phyloP scores from a whole-genome alignment of 2,329 filamentous ascomycete species.

The Penicillium griseofulvum region DNA sequence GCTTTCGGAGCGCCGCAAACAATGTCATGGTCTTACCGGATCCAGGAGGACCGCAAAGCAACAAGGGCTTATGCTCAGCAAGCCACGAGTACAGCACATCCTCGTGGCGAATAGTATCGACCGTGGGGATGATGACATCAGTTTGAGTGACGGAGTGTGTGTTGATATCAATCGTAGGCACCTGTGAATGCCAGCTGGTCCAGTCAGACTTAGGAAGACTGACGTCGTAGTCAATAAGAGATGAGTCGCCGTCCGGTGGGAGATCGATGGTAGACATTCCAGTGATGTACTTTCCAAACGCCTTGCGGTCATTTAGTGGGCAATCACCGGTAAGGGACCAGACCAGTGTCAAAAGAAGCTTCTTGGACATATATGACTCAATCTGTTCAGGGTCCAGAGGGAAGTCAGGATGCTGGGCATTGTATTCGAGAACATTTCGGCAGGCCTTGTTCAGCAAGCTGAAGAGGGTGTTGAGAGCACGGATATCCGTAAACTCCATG shows the following conservation, averaged over 20 bases:
- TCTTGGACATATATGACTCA: conserved; percentile 88
- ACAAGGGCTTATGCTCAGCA: conserved; percentile 93
- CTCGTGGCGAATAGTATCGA: conserved; percentile 96
- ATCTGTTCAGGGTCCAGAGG: conserved; percentile 86
- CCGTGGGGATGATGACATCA: conserved; percentile 94
- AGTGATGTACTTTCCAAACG: conserved; percentile 81
- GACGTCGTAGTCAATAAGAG: conserved; percentile 93
- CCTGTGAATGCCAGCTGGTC: conserved; percentile 90
- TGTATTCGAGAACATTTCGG: conserved; percentile 91
- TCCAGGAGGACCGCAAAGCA: conserved; percentile 94
- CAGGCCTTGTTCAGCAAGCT: conserved; percentile 93
- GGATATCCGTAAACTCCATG: conserved; percentile 94
- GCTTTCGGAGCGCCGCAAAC: conserved; percentile 92
- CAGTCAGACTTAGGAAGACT: conserved; percentile 83
- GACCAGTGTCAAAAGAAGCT: conserved; percentile 84
- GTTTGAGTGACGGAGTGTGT: conserved; percentile 98
- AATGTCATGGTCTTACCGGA: conserved; percentile 99
- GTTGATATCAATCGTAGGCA: conserved; percentile 93
- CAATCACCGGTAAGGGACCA: conserved; percentile 98
- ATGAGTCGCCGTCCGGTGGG: conserved; percentile 71
- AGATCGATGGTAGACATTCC: conserved; percentile 82
- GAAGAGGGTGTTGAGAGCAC: conserved; percentile 89
- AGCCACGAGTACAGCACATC: conserved; percentile 99
- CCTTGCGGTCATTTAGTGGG: conserved; percentile 79
- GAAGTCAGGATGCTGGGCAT: conserved; percentile 90